Base-by-base conservation (phyloP, 1,284 basidiomycete species). In the Tilletia horrida region DNA sequence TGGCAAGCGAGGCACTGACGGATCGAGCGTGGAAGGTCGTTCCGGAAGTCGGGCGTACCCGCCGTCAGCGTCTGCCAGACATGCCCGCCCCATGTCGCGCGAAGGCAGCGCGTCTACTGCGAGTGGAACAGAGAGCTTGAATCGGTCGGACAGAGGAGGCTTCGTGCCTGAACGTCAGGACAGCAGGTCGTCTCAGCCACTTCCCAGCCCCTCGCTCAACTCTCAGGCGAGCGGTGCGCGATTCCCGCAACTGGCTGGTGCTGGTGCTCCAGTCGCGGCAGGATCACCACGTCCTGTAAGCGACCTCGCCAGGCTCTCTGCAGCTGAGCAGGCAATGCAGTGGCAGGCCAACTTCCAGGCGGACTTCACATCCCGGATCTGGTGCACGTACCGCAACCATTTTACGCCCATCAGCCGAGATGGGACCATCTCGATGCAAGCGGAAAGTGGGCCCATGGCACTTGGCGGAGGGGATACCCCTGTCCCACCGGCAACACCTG, bases 301-400 rank as follows among this genome's bases (percentile, higher is more conserved):
- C 8, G 47, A 48, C 2, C 47, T 23, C 8, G 47, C 13, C 13
- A 52, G 21, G 13, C 23, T 13, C 23, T 23, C 23, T 6, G 14
- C 50, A 13, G n/a, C 27, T 52, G 50, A 52, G 21, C 23, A 52
- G 23, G 50, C 23, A 23, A 16, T 40, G 40, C 31, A 47, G 4
- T 66, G 63, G 52, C 63, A 45, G 42, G 50, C 47, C 16, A 42
- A 48, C 18, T 67, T 74, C 40, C 67, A 77, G 42, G 31, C 62
- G 7, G 76, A 76, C 43, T 75, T 79, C 50, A 68, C 69, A 50
- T 77, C 73, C 0, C 68, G 78, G 18, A 71, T 81, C 57, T 81
- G 79, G 79, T 81, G 79, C 67, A 79, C 78, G 4, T 81, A 81
- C 63, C 75, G 79, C 50, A 76, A 71, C 55, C 69, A 80, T 21